Evolutionary conservation across 2,329 filamentous ascomycete genomes (phyloP).

Genomic region (Phoma sp.): DNA sequence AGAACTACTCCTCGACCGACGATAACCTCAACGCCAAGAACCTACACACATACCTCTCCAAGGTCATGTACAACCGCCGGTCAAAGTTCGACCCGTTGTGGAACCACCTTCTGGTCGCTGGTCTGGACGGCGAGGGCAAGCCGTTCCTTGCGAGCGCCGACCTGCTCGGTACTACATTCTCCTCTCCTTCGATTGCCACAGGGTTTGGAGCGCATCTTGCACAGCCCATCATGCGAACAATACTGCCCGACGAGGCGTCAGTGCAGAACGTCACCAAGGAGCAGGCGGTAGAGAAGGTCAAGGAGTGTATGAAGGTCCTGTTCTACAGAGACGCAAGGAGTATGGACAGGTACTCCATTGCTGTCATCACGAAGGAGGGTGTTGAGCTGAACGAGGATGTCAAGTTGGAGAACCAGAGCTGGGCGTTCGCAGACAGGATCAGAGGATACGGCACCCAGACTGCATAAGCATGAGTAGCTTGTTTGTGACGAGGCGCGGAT

Average conservation of each 20-base stretch:
- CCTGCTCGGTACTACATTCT: conserved; percentile 90
- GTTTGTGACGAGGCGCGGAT: conserved; percentile 3
- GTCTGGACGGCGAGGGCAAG: conserved; percentile 74
- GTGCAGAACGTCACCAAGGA: conserved; percentile 75
- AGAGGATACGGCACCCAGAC: conserved; percentile 90
- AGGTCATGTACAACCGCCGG: conserved; percentile 94
- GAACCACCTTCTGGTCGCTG: conserved; percentile 93
- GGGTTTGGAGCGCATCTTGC: conserved; percentile 94
- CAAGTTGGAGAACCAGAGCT: conserved; percentile 93
- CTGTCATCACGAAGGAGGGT: conserved; percentile 84
- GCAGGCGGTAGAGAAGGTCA: conserved; percentile 77
- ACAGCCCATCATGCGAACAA: conserved; percentile 83
- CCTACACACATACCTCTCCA: conserved; percentile 93
- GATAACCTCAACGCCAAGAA: conserved; percentile 82
- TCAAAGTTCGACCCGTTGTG: conserved; percentile 96
- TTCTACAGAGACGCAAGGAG: conserved; percentile 97
- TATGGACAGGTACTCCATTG: conserved; percentile 89
- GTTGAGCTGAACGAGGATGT: conserved; percentile 83
- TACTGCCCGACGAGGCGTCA: conserved; percentile 83
- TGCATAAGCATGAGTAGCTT: conserved; percentile 20
- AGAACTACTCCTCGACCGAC: conserved; percentile 73
- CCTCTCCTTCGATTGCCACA: conserved; percentile 84
- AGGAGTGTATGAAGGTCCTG: conserved; percentile 97
- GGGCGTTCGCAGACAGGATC: conserved; percentile 96
- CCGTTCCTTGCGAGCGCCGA: conserved; percentile 94